Evolutionary conservation across 768 basidiomycete species (phyloP), one percentile per base, ranked within the genome.

Genomic region (Mycena galopus): DNA sequence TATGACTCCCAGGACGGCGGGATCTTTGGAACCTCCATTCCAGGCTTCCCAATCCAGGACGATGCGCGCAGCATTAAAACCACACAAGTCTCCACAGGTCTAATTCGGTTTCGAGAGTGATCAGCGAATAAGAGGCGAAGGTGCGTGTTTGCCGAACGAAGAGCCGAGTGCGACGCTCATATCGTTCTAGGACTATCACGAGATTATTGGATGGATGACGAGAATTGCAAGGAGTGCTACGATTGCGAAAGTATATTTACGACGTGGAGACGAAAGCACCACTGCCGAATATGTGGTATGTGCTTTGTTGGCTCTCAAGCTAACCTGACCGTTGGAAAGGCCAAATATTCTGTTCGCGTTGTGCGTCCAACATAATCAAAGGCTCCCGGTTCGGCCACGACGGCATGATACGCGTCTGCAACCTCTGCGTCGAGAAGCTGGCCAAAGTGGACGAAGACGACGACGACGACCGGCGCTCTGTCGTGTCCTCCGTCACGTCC

Each of bases 151-250:
- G 55, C n/a, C n/a, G n/a, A n/a, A n/a, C n/a, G n/a, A n/a, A n/a
- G n/a, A n/a, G n/a, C n/a, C n/a, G n/a, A n/a, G n/a, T n/a, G n/a
- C n/a, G n/a, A n/a, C n/a, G n/a, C n/a, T n/a, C n/a, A 50, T 42
- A 32, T 63, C 23, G 62, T 60, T 58, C 37, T 62, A 95, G 95
- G 94, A n/a, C 79, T 97, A 23, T 95, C 95, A 27, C 91, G 92
- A 73, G 95, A 98, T 78, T 98, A 98, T 79, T 99, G 98, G 98
- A 98, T 99, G 96, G 95, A 96, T 72, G 97, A 98, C 78, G 96
- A 96, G 78, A 93, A 94, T 66, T 95, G 95, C 77, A 98, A 94
- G 79, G 96, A 98, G 77, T 97, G 96, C 78, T 97, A 96, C 79
- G 96, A 97, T 81, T 98, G 96, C 85, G 95, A 96, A 81, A 95